Conservation (phyloP, 2,329 filamentous ascomycete species). For the Aspergillus aculeatus region DNA sequence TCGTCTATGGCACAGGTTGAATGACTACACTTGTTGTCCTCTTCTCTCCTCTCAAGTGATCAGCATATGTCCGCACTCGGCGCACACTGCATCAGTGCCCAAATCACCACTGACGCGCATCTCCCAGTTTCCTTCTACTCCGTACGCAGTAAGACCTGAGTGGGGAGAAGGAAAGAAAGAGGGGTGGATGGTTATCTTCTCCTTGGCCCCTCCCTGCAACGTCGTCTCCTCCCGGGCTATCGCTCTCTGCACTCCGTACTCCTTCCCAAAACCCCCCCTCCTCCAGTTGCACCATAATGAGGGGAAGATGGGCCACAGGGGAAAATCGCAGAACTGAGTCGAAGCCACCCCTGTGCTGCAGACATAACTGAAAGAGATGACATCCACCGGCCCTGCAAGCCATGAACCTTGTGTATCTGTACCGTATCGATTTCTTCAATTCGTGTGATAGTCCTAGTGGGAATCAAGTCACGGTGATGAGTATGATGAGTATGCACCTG, state of each 20-base stretch:
- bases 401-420: constrained; percentile 17
- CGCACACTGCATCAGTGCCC: constrained; percentile 25
- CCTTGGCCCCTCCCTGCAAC: background rate
- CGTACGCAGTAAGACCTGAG: background rate
- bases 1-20: constrained; percentile 11
- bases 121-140: constrained; percentile 10
- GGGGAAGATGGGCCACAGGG: background rate
- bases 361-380: background rate
- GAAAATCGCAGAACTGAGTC: background rate
- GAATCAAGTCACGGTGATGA: background rate
- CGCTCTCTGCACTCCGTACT: background rate
- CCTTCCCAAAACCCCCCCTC: background rate
- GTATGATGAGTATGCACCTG: background rate
- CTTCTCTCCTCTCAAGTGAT: constrained; percentile 8
- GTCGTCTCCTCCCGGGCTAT: background rate
- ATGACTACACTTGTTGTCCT: background rate
- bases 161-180: constrained; percentile 7
- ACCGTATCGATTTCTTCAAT: constrained; percentile 11
- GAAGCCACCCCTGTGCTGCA: background rate
- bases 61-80: constrained; percentile 1
- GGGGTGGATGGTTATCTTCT: background rate
- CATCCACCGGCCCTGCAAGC: constrained; percentile 15
- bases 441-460: background rate
- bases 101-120: constrained; percentile 11
- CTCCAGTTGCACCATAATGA: background rate